phyloP scores from a whole-genome alignment of 1,284 basidiomycete genomes.

The Anthracocystis walkeri region DNA sequence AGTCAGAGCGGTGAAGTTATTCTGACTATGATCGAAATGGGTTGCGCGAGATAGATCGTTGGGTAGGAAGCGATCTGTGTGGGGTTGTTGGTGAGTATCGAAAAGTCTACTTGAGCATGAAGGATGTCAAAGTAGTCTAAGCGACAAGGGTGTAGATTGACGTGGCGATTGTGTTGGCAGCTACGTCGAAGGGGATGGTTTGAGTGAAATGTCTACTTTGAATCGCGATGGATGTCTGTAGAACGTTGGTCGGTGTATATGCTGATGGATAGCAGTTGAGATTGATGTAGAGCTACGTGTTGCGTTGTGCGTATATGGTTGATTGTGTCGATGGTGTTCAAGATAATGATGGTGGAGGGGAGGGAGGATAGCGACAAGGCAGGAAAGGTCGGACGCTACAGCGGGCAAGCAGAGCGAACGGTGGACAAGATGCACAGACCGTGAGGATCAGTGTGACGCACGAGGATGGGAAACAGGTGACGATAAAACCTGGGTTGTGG shows the following conservation, averaged over 20 bases:
- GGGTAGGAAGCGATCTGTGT: constrained; percentile 4
- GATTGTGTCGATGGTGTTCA: not conserved
- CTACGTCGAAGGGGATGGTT: constrained; percentile 2
- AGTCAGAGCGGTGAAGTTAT: constrained; percentile 9
- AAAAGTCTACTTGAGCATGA: constrained; percentile 21
- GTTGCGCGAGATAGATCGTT: constrained; percentile 1
- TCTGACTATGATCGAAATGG: not conserved
- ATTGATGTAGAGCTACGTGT: not conserved
- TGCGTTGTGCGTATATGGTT: constrained; percentile 5
- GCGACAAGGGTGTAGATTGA: constrained; percentile 1
- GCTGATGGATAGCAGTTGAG: not conserved
- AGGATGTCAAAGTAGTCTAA: not conserved
- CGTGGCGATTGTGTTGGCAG: not conserved
- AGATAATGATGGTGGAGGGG: constrained; percentile 4
- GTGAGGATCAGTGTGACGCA: constrained; percentile 11
- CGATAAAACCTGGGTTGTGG: constrained; percentile 27
- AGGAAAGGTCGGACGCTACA: not conserved
- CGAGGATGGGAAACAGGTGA: not conserved
- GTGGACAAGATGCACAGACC: not conserved
- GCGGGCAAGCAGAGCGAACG: not conserved
- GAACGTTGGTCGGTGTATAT: constrained; percentile 5
- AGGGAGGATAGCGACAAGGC: not conserved
- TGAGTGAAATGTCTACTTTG: not conserved
- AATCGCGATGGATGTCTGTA: constrained; percentile 6
- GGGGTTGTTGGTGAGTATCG: not conserved